These are phyloP conservation scores for Glycine tomentella DNA, from an alignment of 306 rosid species.

Conservation along the genomic window DNA sequence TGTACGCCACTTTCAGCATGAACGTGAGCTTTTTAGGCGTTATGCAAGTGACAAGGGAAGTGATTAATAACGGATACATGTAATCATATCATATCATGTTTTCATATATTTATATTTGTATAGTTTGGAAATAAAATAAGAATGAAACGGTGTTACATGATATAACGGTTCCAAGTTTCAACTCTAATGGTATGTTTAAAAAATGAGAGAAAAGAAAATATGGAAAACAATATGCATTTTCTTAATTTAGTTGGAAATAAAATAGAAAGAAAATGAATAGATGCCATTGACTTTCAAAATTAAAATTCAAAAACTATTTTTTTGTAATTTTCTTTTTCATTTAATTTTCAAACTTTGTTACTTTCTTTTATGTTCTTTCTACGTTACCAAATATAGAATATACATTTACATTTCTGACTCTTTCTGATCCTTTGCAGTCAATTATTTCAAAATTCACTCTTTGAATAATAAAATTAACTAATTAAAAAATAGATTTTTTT, in stretches of 20 bases:
- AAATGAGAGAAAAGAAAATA: background rate
- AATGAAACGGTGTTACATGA: background rate
- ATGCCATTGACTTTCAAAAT: background rate
- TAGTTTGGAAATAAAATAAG: background rate
- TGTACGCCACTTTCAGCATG: slow-evolving; percentile 50
- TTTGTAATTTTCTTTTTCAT: background rate
- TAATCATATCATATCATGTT: slow-evolving; percentile 15
- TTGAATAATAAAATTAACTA: background rate
- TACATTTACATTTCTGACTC: background rate
- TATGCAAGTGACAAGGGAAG: slow-evolving; percentile 12
- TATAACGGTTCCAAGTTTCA: background rate
- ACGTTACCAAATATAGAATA: too few relatives aligned
- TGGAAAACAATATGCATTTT: background rate
- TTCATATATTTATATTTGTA: background rate
- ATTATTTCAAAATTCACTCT: background rate
- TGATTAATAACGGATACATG: slow-evolving; percentile 2
- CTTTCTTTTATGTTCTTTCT: background rate
- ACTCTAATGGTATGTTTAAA: background rate
- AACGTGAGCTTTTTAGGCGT: slow-evolving; percentile 35
- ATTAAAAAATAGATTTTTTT: background rate
- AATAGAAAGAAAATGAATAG: too few relatives aligned
- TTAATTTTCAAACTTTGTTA: background rate
- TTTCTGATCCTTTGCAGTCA: background rate
- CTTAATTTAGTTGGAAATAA: background rate
- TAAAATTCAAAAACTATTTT: background rate